Base-by-base conservation (phyloP, 331 rosid genomes). In the Cydonia oblonga region DNA sequence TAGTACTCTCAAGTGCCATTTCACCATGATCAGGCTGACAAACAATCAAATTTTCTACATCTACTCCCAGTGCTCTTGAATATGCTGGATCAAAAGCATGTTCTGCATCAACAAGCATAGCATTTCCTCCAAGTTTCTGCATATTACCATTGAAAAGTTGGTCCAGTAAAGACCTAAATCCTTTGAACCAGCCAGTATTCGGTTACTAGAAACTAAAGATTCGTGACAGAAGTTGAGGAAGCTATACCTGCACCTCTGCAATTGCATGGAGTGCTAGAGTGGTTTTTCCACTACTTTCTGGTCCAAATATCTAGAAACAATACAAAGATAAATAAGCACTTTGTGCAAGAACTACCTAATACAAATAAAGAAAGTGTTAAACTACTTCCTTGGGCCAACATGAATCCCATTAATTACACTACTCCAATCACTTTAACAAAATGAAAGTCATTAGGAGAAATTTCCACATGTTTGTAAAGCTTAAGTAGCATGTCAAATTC, bases 1-100 rank as follows among this genome's bases (percentile, higher is more conserved):
- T 67, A 82, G 84, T 95, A 95, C 97, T 91, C 89, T 95, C 98
- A 77, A 95, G 98, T 75, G 89, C 98, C 98, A 95, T 95, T 85
- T 95, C 98, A 22, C 98, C 98, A 71, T 95, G 96, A 91, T 95
- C 98, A 42, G 98, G 97, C 78, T 95, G 98, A 81, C 98, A 95
- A 33, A 91, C 98, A 58, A 91, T 91, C 74, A 95, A 80, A 76
- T 95, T 95, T 85, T 95, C 97, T 68, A 91, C 93, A 85, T 95
- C 97, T 86, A 95, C 98, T 76, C 98, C 98, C 80, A 95, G 75
- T 3, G 97, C 87, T 84, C 88, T 95, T 51, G 98, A 95, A 80
- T 95, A 95, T 83, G 98, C 75, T 46, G 98, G 98, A 82, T 95
- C 98, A 84, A 91, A 95, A 68, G 96, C 97, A 80, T 95, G 99